These are phyloP conservation scores for Mrakiaceae sp. DNA, from an alignment of 1,284 basidiomycete genomes.

Conservation along the genomic window DNA sequence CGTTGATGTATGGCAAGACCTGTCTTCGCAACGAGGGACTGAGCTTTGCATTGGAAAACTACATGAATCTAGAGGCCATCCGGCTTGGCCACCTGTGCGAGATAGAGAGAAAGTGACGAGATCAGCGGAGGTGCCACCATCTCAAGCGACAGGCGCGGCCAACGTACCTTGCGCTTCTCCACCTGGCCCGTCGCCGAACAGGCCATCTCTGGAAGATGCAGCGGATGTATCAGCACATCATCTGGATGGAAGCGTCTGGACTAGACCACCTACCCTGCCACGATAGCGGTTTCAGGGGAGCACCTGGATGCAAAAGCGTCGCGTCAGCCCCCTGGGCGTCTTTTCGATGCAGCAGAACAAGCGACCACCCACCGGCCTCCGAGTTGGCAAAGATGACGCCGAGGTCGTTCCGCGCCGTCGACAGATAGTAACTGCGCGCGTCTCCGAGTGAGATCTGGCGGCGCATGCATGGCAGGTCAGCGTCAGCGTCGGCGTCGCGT, in stretches of 20 bases:
- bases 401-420: slow-evolving; percentile 85
- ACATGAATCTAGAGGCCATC: slow-evolving; percentile 22
- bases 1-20: no score
- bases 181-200: slow-evolving; percentile 32
- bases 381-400: slow-evolving; percentile 44
- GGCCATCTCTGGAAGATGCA: slow-evolving; percentile 30
- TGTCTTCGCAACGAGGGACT: no score
- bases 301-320: slow-evolving; percentile 21
- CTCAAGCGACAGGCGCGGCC: no score
- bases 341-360: neutral
- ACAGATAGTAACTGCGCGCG: slow-evolving; percentile 84
- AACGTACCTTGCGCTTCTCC: slow-evolving; percentile 30
- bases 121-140: neutral
- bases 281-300: slow-evolving; percentile 32
- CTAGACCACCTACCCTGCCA: slow-evolving; percentile 25
- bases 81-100: slow-evolving; percentile 32
- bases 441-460: slow-evolving; percentile 80
- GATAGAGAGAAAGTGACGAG: neutral
- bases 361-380: slow-evolving; percentile 28
- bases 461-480: neutral
- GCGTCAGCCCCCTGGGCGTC: neutral
- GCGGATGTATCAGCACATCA: no score
- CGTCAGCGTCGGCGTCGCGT: neutral
- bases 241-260: neutral
- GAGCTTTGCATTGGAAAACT: no score